Conservation (phyloP, 371 early-diverging fungal genomes). For the Apophysomyces sp. region DNA sequence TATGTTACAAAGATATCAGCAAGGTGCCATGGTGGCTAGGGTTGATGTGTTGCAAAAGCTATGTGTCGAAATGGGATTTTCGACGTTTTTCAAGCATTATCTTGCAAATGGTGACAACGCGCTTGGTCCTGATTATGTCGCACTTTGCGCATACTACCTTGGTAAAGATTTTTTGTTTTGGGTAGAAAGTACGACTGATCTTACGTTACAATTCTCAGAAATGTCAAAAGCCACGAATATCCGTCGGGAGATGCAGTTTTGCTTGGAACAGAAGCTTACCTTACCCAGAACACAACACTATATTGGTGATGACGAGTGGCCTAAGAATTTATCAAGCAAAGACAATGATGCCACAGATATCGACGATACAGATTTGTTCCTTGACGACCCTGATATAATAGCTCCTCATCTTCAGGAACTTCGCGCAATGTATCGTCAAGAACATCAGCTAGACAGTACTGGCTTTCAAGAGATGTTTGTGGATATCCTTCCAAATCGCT, state of each 20-base stretch:
- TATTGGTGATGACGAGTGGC: conserved; percentile 32
- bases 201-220: conserved; percentile 18
- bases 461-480: conserved; percentile 52
- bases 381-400: conserved; percentile 15
- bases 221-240: conserved; percentile 50
- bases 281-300: neutral
- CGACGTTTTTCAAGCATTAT: conserved; percentile 26
- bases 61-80: conserved; percentile 14
- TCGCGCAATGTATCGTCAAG: conserved; percentile 35
- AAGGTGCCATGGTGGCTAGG: conserved; percentile 15
- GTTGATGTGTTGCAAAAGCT: conserved; percentile 15
- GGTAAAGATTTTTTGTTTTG: conserved; percentile 14
- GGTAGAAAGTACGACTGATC: conserved; percentile 10
- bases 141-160: conserved; percentile 30
- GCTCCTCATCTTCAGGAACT: conserved; percentile 30
- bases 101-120: conserved; percentile 7
- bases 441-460: conserved; percentile 23
- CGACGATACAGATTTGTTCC: conserved; percentile 4
- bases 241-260: conserved; percentile 54
- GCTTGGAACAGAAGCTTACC: conserved; percentile 39
- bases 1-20: conserved; percentile 16
- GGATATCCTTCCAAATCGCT: conserved; percentile 56
- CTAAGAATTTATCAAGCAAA: conserved; percentile 4
- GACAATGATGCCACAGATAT: conserved; percentile 9
- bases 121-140: conserved; percentile 16